Base-by-base conservation (phyloP, 192 early-diverging fungal species). In the Gonapodya prolifera region DNA sequence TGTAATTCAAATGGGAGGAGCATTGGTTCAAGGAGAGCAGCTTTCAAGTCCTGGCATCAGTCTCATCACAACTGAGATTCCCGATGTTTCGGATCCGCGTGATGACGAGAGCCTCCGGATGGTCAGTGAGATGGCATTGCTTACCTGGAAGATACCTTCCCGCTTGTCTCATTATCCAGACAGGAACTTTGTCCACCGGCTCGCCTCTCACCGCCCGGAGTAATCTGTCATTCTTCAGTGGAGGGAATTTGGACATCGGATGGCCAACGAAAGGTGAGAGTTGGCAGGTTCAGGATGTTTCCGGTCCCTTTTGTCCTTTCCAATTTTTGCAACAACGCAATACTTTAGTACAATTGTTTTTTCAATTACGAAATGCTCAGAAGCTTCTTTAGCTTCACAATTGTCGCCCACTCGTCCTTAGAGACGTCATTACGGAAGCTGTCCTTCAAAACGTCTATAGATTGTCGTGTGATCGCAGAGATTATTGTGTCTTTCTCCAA, bases 81-180 rank as follows among this genome's bases (percentile, higher is more conserved):
- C 2, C 70, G 34, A 33, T 23, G 35, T 31, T 80, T 30, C 8
- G 28, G 17, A 35, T 1, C 18, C 35, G 77, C 16, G 79, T 28
- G 31, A 31, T 30, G 35, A 0, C 34, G 70, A 23, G 23, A 61
- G 35, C 28, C 18, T 2, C 0, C 28, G 23, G 69, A 1, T 34
- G 33, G 30, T 17, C 69, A 70, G 2, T 75, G 45, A 18, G 45
- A 75, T 17, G 29, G 16, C 30, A 78, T 29, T 23, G 70, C 80
- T 79, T 87, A 94, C 92, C 92, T 74, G 97, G 95, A 81, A 99
- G 86, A 78, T 98, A 98, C 23, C 97, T 89, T 16, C 97, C 97
- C 2, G 97, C 97, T 84, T 99, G 97, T 69, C 97, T 87, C 96
- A 98, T 98, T 82, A 97, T 94, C 97, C 97, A 99, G n/a, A 98